Evolutionary conservation across 306 rosid genomes (phyloP).

Genomic region (Trichosanthes cucumerina): DNA sequence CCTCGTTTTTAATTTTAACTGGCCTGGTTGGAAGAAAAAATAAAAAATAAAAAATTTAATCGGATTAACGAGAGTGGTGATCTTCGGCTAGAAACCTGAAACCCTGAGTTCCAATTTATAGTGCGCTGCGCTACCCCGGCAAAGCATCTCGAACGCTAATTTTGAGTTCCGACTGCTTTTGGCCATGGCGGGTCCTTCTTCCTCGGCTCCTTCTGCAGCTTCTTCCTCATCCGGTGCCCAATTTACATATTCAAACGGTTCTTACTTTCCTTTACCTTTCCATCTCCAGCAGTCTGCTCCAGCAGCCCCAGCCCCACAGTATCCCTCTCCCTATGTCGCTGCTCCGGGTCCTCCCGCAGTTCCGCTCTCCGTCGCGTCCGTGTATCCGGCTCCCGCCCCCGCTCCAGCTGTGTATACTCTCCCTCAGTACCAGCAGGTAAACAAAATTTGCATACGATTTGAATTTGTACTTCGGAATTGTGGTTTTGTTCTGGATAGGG

Average conservation of each 20-base stretch:
- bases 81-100: too few relatives aligned
- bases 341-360: conserved; percentile 13
- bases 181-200: conserved; percentile 47
- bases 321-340: conserved; percentile 40
- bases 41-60: too few relatives aligned
- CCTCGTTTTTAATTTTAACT: too few relatives aligned
- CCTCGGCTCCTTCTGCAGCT: conserved; percentile 19
- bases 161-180: background rate
- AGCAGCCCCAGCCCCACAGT: conserved; percentile 28
- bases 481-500: background rate
- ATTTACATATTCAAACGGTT: conserved; percentile 40
- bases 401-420: conserved; percentile 35
- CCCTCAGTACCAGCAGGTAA: conserved; percentile 72
- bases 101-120: too few relatives aligned
- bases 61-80: too few relatives aligned
- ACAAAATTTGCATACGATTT: background rate
- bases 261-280: conserved; percentile 71
- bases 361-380: conserved; percentile 25
- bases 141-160: background rate
- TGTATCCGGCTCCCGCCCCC: conserved; percentile 33
- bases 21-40: background rate
- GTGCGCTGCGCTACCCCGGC: too few relatives aligned
- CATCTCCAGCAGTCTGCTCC: conserved; percentile 66
- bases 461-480: background rate
- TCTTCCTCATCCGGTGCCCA: conserved; percentile 34